Evolutionary conservation across 768 basidiomycete genomes (phyloP).

Genomic region (Collybia nuda): DNA sequence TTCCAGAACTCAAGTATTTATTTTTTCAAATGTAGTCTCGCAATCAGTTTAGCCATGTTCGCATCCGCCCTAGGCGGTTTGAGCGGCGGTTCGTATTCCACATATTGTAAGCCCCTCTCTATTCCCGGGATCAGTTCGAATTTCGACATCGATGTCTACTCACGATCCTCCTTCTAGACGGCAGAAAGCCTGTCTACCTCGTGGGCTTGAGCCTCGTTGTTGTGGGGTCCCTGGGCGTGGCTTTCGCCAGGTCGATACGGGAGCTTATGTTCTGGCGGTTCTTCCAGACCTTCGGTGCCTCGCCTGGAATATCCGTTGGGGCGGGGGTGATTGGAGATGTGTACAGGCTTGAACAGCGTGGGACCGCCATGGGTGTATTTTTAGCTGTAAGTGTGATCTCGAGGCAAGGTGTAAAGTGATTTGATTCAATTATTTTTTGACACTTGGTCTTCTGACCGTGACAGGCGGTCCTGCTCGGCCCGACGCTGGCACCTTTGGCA

Average conservation of each 20-base stretch:
- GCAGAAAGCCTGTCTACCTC: conserved; percentile 52
- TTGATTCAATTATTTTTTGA: not conserved
- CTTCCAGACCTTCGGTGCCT: conserved; percentile 57
- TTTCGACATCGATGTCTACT: not conserved
- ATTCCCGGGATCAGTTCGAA: not conserved
- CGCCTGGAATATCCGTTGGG: conserved; percentile 44
- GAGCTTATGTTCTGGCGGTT: conserved; percentile 50
- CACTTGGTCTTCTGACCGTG: not conserved
- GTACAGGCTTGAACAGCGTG: conserved; percentile 43
- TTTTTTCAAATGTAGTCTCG: not conserved
- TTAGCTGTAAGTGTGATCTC: conserved; percentile 28
- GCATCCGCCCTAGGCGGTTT: not conserved
- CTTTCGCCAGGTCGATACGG: conserved; percentile 32
- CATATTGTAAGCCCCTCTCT: not conserved
- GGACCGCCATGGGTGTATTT: conserved; percentile 49
- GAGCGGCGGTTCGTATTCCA: conserved; percentile 3
- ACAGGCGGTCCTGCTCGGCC: conserved; percentile 11
- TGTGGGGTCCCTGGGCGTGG: conserved; percentile 50
- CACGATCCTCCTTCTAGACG: conserved; percentile 33
- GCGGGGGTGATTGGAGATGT: conserved; percentile 30
- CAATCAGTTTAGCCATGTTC: conserved; percentile 2
- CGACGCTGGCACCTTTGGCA: conserved; percentile 25
- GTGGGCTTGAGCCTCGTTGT: conserved; percentile 49
- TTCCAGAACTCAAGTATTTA: not conserved
- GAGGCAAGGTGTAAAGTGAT: too few species aligned